Evolutionary conservation across 1,139 yeast species (phyloP), one percentile per base, ranked within the genome.

Genomic region (Suhomyces taliae): DNA sequence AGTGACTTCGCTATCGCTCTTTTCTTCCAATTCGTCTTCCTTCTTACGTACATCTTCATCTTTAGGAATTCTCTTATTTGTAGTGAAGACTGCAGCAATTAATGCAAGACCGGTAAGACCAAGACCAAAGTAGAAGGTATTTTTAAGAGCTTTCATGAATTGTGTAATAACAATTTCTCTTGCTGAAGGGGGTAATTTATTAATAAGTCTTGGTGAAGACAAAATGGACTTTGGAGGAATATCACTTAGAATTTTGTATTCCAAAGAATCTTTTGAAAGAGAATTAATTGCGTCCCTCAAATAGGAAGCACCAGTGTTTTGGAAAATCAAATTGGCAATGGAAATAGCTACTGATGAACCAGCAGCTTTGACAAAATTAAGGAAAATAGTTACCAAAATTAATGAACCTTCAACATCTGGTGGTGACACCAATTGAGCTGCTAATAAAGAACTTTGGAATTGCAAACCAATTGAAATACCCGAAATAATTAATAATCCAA

Each of bases 391-490:
- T 1, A 78, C 72, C 51, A 79, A 56, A 44, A 82, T 76, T 40
- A 78, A 66, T 0, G 81, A 72, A 5, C 86, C 86, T 4, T 72
- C 71, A 9, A 70, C 56, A 31, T 68, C 57, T 29, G 70, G 72
- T 2, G 87, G 87, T 1, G 85, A 81, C 37, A 70, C 65, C 33
- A 83, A 58, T 58, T 85, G 90, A 7, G 78, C 73, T 12, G 82
- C 66, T 24, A 85, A 59, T 39, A 80, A 55, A 1, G 79, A 63
- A 33, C 81, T 66, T 60, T 83, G 90, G 55, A 82, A 69, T 43
- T 71, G 68, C 24, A 76, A 54, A 1, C 90, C 90, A 42, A 77
- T 65, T 0, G 82, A 75, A 26, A 81, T 58, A 47, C 90, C 90
- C 7, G 74, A 70, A 6, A 82, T 56, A 32, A 85, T 77, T 37